Percentiles rank a stretch among this genome's conserved stretches.
These are phyloP conservation scores for Vitis labrusca DNA, from an alignment of 164 flowering plant genomes.

Conservation along the genomic window DNA sequence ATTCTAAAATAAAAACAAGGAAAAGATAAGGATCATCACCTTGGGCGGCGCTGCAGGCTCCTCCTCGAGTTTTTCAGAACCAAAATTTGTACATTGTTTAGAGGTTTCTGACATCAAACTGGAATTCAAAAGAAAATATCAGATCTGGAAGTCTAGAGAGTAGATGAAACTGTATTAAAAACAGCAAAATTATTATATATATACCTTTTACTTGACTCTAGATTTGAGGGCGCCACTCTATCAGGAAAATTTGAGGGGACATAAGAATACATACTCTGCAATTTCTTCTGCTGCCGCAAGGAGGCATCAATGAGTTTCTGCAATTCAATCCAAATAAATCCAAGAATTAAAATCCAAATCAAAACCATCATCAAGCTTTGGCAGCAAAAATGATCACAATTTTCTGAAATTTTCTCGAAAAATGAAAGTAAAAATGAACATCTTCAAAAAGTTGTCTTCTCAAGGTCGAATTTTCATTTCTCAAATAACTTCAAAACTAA, in stretches of 20 bases:
- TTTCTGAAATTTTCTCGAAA: too few species aligned
- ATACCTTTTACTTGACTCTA: conserved; percentile 35
- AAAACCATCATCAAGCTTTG: too few species aligned
- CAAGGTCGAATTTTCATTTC: too few species aligned
- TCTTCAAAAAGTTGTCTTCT: too few species aligned
- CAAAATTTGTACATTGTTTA: conserved; percentile 19
- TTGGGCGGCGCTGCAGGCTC: conserved; percentile 48
- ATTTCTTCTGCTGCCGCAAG: conserved; percentile 68
- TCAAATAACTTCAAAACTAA: too few species aligned
- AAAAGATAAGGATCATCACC: conserved; percentile 26
- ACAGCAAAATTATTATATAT: neutral
- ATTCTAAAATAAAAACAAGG: too few species aligned
- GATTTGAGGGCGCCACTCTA: conserved; percentile 19
- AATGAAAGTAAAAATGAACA: too few species aligned
- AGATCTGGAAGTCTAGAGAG: neutral
- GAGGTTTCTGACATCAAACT: conserved; percentile 39
- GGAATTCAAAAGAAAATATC: conserved; percentile 6
- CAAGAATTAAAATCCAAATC: neutral
- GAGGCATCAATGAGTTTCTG: conserved; percentile 81
- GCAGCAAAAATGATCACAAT: too few species aligned
- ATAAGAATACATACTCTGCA: conserved; percentile 62
- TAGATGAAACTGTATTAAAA: neutral
- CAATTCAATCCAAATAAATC: conserved; percentile 11
- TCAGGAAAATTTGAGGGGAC: conserved; percentile 46
- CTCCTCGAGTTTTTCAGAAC: conserved; percentile 39